Evolutionary conservation across 2,329 filamentous ascomycete genomes (phyloP), one percentile per base, ranked within the genome.

Genomic region (Colletotrichum horii): DNA sequence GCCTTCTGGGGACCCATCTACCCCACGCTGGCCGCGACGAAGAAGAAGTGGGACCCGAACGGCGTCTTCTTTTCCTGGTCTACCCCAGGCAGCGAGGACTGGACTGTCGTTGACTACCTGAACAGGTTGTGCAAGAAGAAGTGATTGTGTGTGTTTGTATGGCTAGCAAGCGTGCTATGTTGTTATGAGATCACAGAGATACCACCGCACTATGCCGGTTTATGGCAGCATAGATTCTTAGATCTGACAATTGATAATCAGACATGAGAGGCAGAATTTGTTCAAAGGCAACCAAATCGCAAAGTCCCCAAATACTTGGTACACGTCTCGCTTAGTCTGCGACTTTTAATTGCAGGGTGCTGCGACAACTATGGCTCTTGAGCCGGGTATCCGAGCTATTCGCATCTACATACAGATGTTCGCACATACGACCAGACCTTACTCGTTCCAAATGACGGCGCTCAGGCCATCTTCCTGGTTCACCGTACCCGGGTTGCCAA

Each of bases 361-460:
- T 22, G 43, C 24, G 11, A 52, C n/a, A 52, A 52, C 43, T 22
- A 52, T 22, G 43, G 43, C n/a, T 52, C 43, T 52, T 22, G 24
- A 22, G 43, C 43, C 43, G 43, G 43, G 43, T 22, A 52, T 52
- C 43, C 43, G 43, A 52, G n/a, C 43, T 52, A 22, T 3, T 52
- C 43, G 43, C 43, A 52, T 52, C 43, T 52, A 4, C 43, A 22
- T 8, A 24, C 48, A 26, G 15, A 14, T 8, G 11, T 22, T 32
- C 28, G 30, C 32, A 22, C 58, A 32, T 15, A 32, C 58, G 9
- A n/a, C 30, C 28, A 32, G 28, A 52, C n/a, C 30, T 76, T 83
- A 89, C 79, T 90, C 87, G 32, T 85, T 82, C 88, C 88, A 89
- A 5, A 88, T 80, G 8, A 89, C 87, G 48, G 83, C 84, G 65